A percentile compares a stretch with the other conserved stretches of the same genome.
Conservation (phyloP, 257 asterid species). For the Nicotiana paniculata region DNA sequence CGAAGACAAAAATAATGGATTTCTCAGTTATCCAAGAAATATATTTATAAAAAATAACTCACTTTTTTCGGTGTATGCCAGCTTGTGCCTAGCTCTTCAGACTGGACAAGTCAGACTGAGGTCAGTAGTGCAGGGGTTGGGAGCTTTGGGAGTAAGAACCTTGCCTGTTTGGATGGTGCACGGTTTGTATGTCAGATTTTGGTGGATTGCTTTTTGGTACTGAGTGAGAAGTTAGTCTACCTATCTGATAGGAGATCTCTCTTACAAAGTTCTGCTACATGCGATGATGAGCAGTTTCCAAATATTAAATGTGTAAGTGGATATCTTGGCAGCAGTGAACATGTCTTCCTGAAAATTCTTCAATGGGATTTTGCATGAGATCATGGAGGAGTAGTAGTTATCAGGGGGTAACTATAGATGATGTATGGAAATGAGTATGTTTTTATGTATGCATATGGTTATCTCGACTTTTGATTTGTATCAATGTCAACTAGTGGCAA, state of each 20-base stretch:
- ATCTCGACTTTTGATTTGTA: constrained; percentile 1
- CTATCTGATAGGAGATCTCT: constrained; percentile 32
- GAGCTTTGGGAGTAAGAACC: constrained; percentile 34
- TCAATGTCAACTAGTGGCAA: not conserved
- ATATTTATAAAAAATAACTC: not conserved
- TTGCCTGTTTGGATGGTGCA: constrained; percentile 46
- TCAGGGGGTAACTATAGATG: constrained; percentile 9
- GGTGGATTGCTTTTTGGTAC: constrained; percentile 30
- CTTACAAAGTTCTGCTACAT: constrained; percentile 24
- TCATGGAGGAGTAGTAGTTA: constrained; percentile 8
- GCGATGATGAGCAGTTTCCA: constrained; percentile 36
- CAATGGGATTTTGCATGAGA: constrained; percentile 3
- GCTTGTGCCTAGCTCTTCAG: constrained; percentile 75
- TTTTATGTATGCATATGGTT: constrained; percentile 6
- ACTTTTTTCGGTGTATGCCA: constrained; percentile 25
- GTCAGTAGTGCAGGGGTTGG: constrained; percentile 46
- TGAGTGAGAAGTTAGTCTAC: constrained; percentile 29
- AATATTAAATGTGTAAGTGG: constrained; percentile 7
- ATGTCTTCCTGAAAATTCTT: constrained; percentile 14
- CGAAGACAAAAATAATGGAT: not conserved
- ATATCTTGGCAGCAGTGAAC: constrained; percentile 14
- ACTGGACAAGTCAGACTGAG: constrained; percentile 47
- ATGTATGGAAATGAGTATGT: constrained; percentile 17
- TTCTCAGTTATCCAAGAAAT: not conserved
- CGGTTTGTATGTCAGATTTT: constrained; percentile 18